These are phyloP conservation scores for Bothriochloa decipiens DNA, from an alignment of 176 grass and related monocot species.

Conservation along the genomic window DNA sequence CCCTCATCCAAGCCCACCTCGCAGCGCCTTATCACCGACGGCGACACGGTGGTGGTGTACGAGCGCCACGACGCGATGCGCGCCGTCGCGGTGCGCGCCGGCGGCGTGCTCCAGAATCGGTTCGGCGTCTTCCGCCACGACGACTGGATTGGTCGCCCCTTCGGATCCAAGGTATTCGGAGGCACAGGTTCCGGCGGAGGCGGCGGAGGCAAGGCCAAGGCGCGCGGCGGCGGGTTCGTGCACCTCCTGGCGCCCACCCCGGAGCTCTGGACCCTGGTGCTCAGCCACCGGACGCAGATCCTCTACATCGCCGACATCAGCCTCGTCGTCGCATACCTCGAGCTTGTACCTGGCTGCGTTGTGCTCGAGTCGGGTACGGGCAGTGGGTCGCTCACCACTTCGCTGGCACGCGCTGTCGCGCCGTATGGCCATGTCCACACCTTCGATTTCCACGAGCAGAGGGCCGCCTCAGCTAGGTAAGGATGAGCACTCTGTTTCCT, in stretches of 20 bases:
- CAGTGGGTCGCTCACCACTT: constrained; percentile 80
- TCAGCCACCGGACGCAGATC: constrained; percentile 95
- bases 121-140: constrained; percentile 84
- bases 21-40: constrained; percentile 60
- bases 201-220: background rate
- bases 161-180: constrained; percentile 80
- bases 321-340: constrained; percentile 79
- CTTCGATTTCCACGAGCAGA: constrained; percentile 95
- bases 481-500: constrained; percentile 31
- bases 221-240: constrained; percentile 49
- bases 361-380: constrained; percentile 87
- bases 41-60: constrained; percentile 88
- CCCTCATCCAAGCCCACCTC: constrained; percentile 48
- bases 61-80: constrained; percentile 77
- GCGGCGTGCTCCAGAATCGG: constrained; percentile 48
- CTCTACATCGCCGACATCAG: constrained; percentile 90
- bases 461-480: constrained; percentile 79
- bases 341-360: constrained; percentile 72
- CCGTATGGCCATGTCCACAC: constrained; percentile 70
- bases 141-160: constrained; percentile 79
- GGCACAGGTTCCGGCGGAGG: background rate
- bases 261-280: constrained; percentile 87
- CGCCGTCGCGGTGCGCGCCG: background rate
- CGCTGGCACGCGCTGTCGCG: constrained; percentile 73
- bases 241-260: constrained; percentile 79